Conservation (phyloP, 768 basidiomycete species). For the Lactarius indigo region DNA sequence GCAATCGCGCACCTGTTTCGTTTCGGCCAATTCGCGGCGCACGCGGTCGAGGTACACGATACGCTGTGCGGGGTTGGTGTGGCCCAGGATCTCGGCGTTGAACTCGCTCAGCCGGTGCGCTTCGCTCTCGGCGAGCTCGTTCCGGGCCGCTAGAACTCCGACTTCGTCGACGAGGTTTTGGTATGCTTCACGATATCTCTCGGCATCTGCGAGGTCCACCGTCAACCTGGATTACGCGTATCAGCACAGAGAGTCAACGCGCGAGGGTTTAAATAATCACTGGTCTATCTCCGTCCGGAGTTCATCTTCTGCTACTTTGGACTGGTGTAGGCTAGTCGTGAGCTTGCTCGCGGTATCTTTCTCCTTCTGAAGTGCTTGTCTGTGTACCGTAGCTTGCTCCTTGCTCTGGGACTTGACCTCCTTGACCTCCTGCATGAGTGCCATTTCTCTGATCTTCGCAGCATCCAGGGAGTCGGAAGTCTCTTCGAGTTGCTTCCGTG, state of each 20-base stretch:
- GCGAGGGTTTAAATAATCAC: conserved; percentile 40
- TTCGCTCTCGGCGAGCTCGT: conserved; percentile 79
- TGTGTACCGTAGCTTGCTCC: conserved; percentile 33
- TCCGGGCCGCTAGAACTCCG: conserved; percentile 58
- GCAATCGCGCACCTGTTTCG: conserved; percentile 57
- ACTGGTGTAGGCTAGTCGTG: conserved; percentile 48
- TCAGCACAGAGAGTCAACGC: background rate
- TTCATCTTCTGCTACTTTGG: conserved; percentile 61
- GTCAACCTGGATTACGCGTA: conserved; percentile 35
- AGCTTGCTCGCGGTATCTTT: conserved; percentile 44
- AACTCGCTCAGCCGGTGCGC: conserved; percentile 69
- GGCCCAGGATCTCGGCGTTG: conserved; percentile 83
- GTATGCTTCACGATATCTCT: conserved; percentile 71
- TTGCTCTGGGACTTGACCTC: conserved; percentile 31
- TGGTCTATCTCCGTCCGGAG: conserved; percentile 64
- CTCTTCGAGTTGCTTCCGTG: conserved; percentile 28
- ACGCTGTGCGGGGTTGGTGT: conserved; percentile 79
- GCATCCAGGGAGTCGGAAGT: conserved; percentile 23
- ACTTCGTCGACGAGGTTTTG: conserved; percentile 60
- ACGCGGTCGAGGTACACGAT: conserved; percentile 87
- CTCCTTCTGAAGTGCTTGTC: conserved; percentile 32
- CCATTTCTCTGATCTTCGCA: conserved; percentile 27
- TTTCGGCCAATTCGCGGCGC: conserved; percentile 71
- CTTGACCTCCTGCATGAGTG: conserved; percentile 31
- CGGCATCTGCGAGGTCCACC: conserved; percentile 54